Evolutionary conservation across 345 rosid genomes (phyloP), one percentile per base, ranked within the genome.

Genomic region (Salix suchowensis): DNA sequence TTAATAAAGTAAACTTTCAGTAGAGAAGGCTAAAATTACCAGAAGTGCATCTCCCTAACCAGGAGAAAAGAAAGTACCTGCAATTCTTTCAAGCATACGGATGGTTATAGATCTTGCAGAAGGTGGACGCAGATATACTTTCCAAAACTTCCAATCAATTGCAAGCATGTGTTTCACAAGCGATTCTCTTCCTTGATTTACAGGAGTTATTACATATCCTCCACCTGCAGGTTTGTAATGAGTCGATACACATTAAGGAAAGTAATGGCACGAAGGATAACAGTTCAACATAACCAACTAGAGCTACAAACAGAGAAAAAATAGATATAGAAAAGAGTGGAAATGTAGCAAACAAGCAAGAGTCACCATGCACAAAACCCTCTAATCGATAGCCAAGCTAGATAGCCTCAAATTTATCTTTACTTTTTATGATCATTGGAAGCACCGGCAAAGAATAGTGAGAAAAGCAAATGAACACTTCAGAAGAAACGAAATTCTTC

Each of bases 131-230:
- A 89, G 70, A 79, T 89, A 88, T 71, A 88, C 76, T 80, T 89
- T 94, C 97, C 97, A 92, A 72, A 80, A 90, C 80, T 89, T 92
- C 99, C 99, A 94, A 78, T 96, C 94, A 71, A 92, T 83, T 28
- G 99, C 88, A 72, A 94, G 88, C 99, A 96, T 96, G 85, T 94
- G 97, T 73, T 90, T 96, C 40, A 96, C 97, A 44, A 88, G 76
- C 23, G 99, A 89, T 58, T 91, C 87, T 69, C 84, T 88, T 68
- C 92, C 98, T 71, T 94, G 84, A 83, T 82, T 82, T 44, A 84
- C 81, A 1, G 98, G 99, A 78, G 92, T 84, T 74, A 94, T 84
- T 24, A 94, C 97, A 76, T 86, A 96, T 67, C 99, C 99, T 70
- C 97, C 97, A 87, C 99, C 99, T 96, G 83, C 76, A 83, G 70